Evolutionary conservation across 2,329 filamentous ascomycete genomes (phyloP), one percentile per base, ranked within the genome.

Genomic region (Dothideomycetidae sp.): DNA sequence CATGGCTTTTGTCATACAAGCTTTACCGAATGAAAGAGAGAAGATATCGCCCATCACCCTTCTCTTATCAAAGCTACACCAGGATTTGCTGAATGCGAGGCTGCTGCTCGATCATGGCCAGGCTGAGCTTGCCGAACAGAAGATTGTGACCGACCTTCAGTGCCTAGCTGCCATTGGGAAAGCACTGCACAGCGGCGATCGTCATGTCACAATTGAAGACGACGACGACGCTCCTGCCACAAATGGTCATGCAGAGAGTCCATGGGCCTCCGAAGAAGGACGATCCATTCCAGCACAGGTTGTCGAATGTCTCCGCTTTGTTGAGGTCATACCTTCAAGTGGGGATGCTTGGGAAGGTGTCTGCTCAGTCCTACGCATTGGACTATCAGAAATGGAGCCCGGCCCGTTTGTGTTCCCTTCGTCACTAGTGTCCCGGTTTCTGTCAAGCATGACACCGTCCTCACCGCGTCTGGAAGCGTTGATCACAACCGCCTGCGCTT

Each of bases 351-450:
- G 79, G 14, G 81, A 86, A 49, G 67, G 73, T 3, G 73, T 78
- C 21, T 90, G 82, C 57, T 68, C 67, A 40, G 71, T 86, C 33
- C 66, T 88, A 34, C 73, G 76, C 29, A 71, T 75, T 13, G 83
- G 83, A 0, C 86, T 86, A 50, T 76, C 76, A 1, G 83, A 92
- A 54, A 70, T 67, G 0, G 70, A 75, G 16, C 72, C 78, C 3
- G 82, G 82, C 0, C 79, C 81, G 1, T 88, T 90, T 48, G 81
- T 86, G 5, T 73, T 92, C 42, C 69, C 77, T 2, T 66, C 78
- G 0, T 60, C 67, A 1, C 66, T 74, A 44, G 72, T 81, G n/a
- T 71, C 75, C 9, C 65, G 73, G 29, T 65, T 90, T 32, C 64
- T 69, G 3, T 69, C 68, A 36, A 52, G 53, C 33, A 55, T 51